Evolutionary conservation across 2,329 filamentous ascomycete genomes (phyloP).

Genomic region (Pestalotiopsis sp.): DNA sequence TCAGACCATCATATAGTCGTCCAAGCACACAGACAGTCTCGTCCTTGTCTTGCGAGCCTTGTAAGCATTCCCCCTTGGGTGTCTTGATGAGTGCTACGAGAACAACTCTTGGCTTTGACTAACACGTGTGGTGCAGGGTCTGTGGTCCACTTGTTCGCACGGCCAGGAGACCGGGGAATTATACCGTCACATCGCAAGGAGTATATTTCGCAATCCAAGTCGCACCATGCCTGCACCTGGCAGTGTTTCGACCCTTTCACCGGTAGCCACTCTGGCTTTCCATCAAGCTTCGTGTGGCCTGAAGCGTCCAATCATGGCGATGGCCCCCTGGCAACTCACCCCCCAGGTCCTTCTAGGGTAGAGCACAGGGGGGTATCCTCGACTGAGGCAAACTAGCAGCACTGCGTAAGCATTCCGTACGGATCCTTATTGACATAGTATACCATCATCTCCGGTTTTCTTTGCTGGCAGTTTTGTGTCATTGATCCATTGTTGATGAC

Average conservation of each 20-base stretch:
- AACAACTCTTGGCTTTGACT: background rate
- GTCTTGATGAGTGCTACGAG: background rate
- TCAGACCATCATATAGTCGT: background rate
- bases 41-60: background rate
- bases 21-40: background rate
- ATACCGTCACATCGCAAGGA: background rate
- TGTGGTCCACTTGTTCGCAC: slow-evolving; percentile 2
- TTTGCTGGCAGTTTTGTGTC: background rate
- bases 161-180: slow-evolving; percentile 2
- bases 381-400: background rate
- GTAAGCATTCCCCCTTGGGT: background rate
- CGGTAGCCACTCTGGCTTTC: background rate
- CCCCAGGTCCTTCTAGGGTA: background rate
- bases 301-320: background rate
- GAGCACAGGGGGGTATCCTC: background rate
- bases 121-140: slow-evolving; percentile 4
- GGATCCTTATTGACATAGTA: background rate
- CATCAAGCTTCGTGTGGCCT: background rate
- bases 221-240: slow-evolving; percentile 2
- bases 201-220: background rate
- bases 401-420: background rate
- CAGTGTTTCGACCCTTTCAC: slow-evolving; percentile 7
- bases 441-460: background rate
- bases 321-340: background rate
- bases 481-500: slow-evolving; percentile 3